phyloP scores from a whole-genome alignment of 371 early-diverging fungal species.

The Mucor plumbeus region DNA sequence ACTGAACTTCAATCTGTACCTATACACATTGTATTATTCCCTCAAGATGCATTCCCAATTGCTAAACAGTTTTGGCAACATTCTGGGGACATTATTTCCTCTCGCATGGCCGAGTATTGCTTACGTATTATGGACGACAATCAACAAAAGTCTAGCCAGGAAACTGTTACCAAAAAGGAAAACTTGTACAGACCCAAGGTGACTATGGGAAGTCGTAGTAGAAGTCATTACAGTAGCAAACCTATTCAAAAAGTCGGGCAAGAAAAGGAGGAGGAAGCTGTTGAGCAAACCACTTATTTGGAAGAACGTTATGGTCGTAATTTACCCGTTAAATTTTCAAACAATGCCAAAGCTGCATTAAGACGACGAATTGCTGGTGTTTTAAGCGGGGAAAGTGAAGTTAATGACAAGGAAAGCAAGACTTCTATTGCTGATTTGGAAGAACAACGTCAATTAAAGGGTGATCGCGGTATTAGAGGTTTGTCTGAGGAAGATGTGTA shows the following conservation, averaged over 20 bases:
- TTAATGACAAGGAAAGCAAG: conserved; percentile 32
- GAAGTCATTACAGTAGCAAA: conserved; percentile 28
- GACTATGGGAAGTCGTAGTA: conserved; percentile 25
- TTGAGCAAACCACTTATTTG: conserved; percentile 67
- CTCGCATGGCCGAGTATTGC: conserved; percentile 86
- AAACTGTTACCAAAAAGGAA: background rate
- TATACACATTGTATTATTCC: conserved; percentile 78
- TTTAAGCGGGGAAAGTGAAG: conserved; percentile 49
- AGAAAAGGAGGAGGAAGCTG: conserved; percentile 37
- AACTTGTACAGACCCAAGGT: conserved; percentile 23
- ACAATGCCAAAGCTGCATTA: conserved; percentile 75
- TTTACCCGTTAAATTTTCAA: conserved; percentile 71
- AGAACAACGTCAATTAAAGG: conserved; percentile 33
- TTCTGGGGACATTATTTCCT: conserved; percentile 86
- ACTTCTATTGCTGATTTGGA: conserved; percentile 34
- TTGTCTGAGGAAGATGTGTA: conserved; percentile 82
- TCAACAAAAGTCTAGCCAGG: conserved; percentile 5
- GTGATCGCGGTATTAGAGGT: conserved; percentile 57
- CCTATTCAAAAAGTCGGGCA: conserved; percentile 6
- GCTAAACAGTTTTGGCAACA: conserved; percentile 97
- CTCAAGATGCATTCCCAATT: conserved; percentile 64
- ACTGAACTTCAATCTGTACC: conserved; percentile 43
- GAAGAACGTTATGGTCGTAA: conserved; percentile 96
- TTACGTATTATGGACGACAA: conserved; percentile 69
- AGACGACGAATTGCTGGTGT: conserved; percentile 86